Conservation (phyloP, 2,329 filamentous ascomycete genomes). For the Neurospora sp. region DNA sequence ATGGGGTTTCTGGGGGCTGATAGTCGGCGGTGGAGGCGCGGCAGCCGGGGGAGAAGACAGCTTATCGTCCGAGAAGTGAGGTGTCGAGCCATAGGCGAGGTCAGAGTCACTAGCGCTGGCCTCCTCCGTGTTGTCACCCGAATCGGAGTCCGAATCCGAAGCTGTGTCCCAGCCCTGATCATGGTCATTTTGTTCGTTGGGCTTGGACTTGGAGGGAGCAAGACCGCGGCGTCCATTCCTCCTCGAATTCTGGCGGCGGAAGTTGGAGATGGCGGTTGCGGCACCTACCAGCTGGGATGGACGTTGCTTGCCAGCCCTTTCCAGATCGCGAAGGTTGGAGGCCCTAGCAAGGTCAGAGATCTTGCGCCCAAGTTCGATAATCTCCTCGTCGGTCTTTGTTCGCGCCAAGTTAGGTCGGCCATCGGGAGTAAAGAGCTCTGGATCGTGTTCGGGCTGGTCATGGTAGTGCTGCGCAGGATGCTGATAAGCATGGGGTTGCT, state of each 20-base stretch:
- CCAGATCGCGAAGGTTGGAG: constrained; percentile 40
- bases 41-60: constrained; percentile 17
- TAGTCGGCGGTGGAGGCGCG: constrained; percentile 20
- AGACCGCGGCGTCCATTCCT: constrained; percentile 18
- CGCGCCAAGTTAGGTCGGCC: constrained; percentile 18
- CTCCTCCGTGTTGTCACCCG: constrained; percentile 28
- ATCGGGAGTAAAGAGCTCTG: constrained; percentile 14
- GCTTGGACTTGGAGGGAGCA: constrained; percentile 24
- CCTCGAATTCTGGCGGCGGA: constrained; percentile 29
- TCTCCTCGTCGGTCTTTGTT: constrained; percentile 45
- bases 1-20: constrained; percentile 14
- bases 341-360: constrained; percentile 42
- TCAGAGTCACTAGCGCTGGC: constrained; percentile 28
- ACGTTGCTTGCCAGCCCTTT: constrained; percentile 28
- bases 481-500: background rate
- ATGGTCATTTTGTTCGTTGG: constrained; percentile 34
- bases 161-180: constrained; percentile 24
- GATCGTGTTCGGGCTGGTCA: constrained; percentile 3
- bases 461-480: constrained; percentile 1
- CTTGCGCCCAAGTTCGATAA: constrained; percentile 43
- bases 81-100: constrained; percentile 32
- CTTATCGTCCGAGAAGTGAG: constrained; percentile 16
- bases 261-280: constrained; percentile 30
- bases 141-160: constrained; percentile 48
- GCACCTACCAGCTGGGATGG: constrained; percentile 30